These are phyloP conservation scores for Diplotaxis tenuifolia DNA, from an alignment of 345 rosid species.

Conservation along the genomic window DNA sequence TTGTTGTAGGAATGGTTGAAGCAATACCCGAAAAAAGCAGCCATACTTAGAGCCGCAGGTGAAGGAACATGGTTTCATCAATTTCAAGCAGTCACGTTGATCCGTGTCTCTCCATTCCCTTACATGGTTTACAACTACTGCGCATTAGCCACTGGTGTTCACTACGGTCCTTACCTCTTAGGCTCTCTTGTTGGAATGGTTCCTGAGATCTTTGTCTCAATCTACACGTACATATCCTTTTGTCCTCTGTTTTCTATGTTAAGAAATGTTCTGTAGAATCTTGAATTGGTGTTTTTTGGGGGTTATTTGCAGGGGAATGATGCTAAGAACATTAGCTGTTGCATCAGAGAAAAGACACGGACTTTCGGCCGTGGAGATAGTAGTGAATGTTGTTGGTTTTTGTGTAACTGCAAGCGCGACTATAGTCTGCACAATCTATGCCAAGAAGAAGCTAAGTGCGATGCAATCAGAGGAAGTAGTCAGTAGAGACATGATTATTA, in stretches of 20 bases:
- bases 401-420: slow-evolving; percentile 66
- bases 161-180: slow-evolving; percentile 75
- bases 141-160: slow-evolving; percentile 85
- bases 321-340: slow-evolving; percentile 80
- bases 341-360: slow-evolving; percentile 62
- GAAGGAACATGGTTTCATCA: slow-evolving; percentile 96
- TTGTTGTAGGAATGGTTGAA: slow-evolving; percentile 77
- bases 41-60: slow-evolving; percentile 83
- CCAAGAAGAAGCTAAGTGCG: slow-evolving; percentile 71
- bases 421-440: slow-evolving; percentile 70
- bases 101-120: slow-evolving; percentile 98
- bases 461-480: slow-evolving; percentile 64
- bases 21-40: slow-evolving; percentile 85
- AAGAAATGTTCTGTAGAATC: neutral
- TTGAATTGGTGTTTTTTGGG: neutral
- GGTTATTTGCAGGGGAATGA: slow-evolving; percentile 66
- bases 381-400: slow-evolving; percentile 75
- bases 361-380: slow-evolving; percentile 74
- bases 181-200: slow-evolving; percentile 90
- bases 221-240: slow-evolving; percentile 71
- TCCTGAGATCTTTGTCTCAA: slow-evolving; percentile 84
- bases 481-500: slow-evolving; percentile 41
- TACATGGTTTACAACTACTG: slow-evolving; percentile 88
- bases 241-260: slow-evolving; percentile 9
- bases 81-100: slow-evolving; percentile 80